These are phyloP conservation scores for Malassezia japonica DNA, from an alignment of 1,284 basidiomycete species.

Conservation along the genomic window DNA sequence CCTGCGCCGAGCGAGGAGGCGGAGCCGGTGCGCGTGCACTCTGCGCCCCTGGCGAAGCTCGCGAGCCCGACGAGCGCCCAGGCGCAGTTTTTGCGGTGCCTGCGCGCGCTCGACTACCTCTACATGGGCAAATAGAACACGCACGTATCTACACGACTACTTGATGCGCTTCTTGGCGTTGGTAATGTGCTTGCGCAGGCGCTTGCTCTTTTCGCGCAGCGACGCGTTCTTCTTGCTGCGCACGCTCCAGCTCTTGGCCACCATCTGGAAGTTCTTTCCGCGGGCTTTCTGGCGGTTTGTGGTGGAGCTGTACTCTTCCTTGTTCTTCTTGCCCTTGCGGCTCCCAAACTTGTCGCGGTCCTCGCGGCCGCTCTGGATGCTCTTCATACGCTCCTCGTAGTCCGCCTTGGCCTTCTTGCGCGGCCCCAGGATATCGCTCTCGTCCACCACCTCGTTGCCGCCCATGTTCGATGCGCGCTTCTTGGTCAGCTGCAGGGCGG, in stretches of 20 bases:
- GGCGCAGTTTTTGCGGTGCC: constrained; percentile 39
- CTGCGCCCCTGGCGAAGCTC: constrained; percentile 36
- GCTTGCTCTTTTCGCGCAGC: constrained; percentile 38
- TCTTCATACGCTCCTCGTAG: constrained; percentile 87
- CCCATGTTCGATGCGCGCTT: constrained; percentile 53
- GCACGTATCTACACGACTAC: constrained; percentile 4
- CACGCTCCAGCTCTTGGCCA: constrained; percentile 35
- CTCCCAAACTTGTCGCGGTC: constrained; percentile 85
- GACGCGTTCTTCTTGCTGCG: constrained; percentile 43
- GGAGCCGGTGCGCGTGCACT: constrained; percentile 19
- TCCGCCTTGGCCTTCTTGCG: constrained; percentile 87
- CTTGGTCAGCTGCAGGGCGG: constrained; percentile 61
- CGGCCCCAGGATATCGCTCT: constrained; percentile 68
- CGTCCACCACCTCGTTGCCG: constrained; percentile 46
- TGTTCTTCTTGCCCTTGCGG: constrained; percentile 47
- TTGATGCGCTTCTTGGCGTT: constrained; percentile 35
- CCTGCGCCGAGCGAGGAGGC: constrained; percentile 25
- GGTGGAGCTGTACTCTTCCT: constrained; percentile 32
- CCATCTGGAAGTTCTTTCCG: constrained; percentile 46
- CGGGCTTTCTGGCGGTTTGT: constrained; percentile 42
- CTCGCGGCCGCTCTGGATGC: constrained; percentile 82
- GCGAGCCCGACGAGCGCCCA: constrained; percentile 42
- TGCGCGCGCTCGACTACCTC: constrained; percentile 43
- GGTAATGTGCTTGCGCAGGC: constrained; percentile 38
- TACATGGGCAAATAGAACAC: constrained; percentile 13